Conservation (phyloP, 176 grass and related monocot genomes). For the Musa troglodytarum region DNA sequence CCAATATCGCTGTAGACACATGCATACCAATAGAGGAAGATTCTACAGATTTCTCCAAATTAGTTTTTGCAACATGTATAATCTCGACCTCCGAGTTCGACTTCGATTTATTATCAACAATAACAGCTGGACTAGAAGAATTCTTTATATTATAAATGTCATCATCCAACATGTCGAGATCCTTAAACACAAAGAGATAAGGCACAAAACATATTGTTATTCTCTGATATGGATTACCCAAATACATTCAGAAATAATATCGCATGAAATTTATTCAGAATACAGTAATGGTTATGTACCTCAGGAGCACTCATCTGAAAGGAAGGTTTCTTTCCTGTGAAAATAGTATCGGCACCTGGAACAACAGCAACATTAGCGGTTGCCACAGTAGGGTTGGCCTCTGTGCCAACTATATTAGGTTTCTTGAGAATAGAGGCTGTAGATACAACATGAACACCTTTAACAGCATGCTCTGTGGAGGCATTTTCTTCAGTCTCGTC, state of each 20-base stretch:
- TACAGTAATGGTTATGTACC: slow-evolving; percentile 11
- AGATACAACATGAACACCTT: slow-evolving; percentile 17
- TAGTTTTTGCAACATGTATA: slow-evolving; percentile 8
- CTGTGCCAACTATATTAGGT: neutral
- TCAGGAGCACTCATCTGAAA: slow-evolving; percentile 22
- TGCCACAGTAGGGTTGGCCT: slow-evolving; percentile 12
- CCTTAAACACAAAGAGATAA: slow-evolving; percentile 13
- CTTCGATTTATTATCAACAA: slow-evolving; percentile 15
- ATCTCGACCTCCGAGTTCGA: neutral
- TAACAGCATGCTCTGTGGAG: slow-evolving; percentile 12
- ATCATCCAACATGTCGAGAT: slow-evolving; percentile 23
- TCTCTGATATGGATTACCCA: neutral
- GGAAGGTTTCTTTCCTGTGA: slow-evolving; percentile 10
- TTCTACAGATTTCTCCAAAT: slow-evolving; percentile 14
- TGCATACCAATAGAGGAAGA: slow-evolving; percentile 12
- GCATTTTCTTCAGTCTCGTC: slow-evolving; percentile 13
- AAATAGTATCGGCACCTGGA: slow-evolving; percentile 17
- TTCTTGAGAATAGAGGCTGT: slow-evolving; percentile 1
- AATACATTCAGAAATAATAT: no score
- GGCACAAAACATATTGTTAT: neutral
- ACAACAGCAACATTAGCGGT: neutral
- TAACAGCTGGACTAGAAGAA: neutral
- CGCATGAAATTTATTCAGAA: neutral
- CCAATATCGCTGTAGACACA: slow-evolving; percentile 22
- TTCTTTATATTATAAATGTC: slow-evolving; percentile 3